Evolutionary conservation across 345 rosid species (phyloP).

Genomic region (Aethionema arabicum): DNA sequence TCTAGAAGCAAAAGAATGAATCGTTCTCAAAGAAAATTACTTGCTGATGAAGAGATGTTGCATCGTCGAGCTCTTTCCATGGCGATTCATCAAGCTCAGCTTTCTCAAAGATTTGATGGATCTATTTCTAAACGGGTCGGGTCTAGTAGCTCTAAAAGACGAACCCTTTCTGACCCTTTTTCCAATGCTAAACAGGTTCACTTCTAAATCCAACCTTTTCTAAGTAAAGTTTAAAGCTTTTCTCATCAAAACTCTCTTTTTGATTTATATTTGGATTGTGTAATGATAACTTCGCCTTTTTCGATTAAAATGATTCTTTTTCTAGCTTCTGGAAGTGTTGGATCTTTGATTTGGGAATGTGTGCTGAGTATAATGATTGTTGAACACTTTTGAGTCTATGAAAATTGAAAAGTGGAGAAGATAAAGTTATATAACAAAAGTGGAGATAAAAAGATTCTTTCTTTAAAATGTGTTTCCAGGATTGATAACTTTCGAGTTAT

Average conservation of each 20-base stretch:
- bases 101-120: conserved; percentile 95
- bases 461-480: conserved; percentile 11
- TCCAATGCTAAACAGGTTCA: conserved; percentile 73
- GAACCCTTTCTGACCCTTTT: conserved; percentile 62
- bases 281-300: conserved; percentile 27
- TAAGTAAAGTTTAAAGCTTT: conserved; percentile 22
- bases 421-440: conserved; percentile 24
- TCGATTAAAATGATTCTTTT: neutral
- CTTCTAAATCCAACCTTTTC: conserved; percentile 1
- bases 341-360: conserved; percentile 12
- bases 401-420: conserved; percentile 1
- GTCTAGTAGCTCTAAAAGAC: conserved; percentile 74
- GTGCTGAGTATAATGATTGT: conserved; percentile 22
- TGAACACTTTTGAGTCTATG: conserved; percentile 11
- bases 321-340: neutral
- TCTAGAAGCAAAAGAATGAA: conserved; percentile 79
- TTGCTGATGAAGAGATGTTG: conserved; percentile 81
- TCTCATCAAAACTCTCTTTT: neutral
- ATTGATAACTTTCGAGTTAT: conserved; percentile 2
- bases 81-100: conserved; percentile 86
- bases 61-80: conserved; percentile 92
- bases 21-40: conserved; percentile 79
- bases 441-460: conserved; percentile 18
- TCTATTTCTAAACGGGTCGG: conserved; percentile 95
- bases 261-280: conserved; percentile 3